These are phyloP conservation scores for Entophlyctis luteolus DNA, from an alignment of 192 early-diverging fungal genomes.

Conservation along the genomic window DNA sequence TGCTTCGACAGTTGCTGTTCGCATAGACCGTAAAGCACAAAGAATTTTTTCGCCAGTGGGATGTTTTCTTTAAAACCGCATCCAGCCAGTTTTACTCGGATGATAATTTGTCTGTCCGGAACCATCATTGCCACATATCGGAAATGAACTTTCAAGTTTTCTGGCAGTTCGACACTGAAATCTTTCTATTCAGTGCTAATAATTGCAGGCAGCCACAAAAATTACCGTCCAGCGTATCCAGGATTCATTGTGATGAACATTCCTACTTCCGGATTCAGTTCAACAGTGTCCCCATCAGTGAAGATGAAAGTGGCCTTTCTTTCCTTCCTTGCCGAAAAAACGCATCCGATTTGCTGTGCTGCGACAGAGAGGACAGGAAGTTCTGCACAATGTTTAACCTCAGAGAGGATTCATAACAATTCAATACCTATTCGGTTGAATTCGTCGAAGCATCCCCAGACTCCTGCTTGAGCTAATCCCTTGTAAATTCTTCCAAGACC, in stretches of 20 bases:
- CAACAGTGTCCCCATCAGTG: constrained; percentile 63
- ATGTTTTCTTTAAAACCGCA: constrained; percentile 66
- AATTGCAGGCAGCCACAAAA: neutral
- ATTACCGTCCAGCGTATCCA: constrained; percentile 54
- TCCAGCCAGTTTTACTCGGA: constrained; percentile 62
- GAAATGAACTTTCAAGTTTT: constrained; percentile 66
- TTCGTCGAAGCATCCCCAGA: constrained; percentile 66
- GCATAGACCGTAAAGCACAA: constrained; percentile 60
- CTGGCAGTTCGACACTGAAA: constrained; percentile 58
- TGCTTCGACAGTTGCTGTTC: constrained; percentile 65
- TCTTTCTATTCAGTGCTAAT: neutral
- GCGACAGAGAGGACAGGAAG: constrained; percentile 62
- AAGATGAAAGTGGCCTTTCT: constrained; percentile 59
- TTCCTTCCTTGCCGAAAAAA: constrained; percentile 58
- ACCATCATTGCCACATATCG: constrained; percentile 70
- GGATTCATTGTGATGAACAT: constrained; percentile 72
- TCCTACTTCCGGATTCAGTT: constrained; percentile 65
- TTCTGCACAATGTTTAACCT: constrained; percentile 28
- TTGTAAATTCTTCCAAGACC: constrained; percentile 64
- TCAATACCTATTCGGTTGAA: constrained; percentile 59
- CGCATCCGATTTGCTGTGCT: constrained; percentile 64
- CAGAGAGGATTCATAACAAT: neutral
- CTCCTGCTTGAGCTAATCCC: constrained; percentile 60
- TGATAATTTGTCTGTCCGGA: constrained; percentile 65
- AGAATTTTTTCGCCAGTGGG: constrained; percentile 63